Conservation (phyloP, 75 land plant genomes). For the Pinus taeda region DNA sequence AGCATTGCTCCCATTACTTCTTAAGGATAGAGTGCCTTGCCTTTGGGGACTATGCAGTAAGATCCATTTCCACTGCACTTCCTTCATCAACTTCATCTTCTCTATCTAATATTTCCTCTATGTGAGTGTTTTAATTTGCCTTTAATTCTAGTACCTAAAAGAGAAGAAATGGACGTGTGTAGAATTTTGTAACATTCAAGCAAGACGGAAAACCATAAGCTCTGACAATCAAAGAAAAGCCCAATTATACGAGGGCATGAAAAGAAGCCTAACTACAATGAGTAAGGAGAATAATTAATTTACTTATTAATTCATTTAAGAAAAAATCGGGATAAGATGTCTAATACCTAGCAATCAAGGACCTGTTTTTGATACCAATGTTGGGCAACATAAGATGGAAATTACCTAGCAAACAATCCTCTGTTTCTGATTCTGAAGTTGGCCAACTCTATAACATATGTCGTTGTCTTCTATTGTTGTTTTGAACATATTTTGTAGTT, state of each 20-base stretch:
- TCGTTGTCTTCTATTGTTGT: too few species aligned
- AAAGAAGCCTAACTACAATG: not conserved
- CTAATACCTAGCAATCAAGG: constrained; percentile 88
- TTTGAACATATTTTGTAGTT: too few species aligned
- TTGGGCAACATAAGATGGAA: too few species aligned
- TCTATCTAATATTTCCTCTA: constrained; percentile 23
- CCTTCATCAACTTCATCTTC: constrained; percentile 20
- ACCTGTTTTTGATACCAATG: constrained; percentile 94
- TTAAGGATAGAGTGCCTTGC: constrained; percentile 52
- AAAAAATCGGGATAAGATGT: not conserved
- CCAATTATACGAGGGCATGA: not conserved
- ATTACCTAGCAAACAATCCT: too few species aligned
- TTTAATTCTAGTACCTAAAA: constrained; percentile 89
- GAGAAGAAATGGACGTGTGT: not conserved
- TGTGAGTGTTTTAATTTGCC: constrained; percentile 45
- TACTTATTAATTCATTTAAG: not conserved
- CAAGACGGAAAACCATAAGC: not conserved
- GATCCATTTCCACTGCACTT: constrained; percentile 26
- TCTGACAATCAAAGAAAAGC: not conserved
- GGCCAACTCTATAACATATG: too few species aligned
- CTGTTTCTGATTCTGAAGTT: too few species aligned
- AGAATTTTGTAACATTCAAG: not conserved
- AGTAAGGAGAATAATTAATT: not conserved
- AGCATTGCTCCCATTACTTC: constrained; percentile 57
- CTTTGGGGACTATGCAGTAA: not conserved